Base-by-base conservation (phyloP, 78 protist genomes). In the Dictyostelium citrinum region DNA sequence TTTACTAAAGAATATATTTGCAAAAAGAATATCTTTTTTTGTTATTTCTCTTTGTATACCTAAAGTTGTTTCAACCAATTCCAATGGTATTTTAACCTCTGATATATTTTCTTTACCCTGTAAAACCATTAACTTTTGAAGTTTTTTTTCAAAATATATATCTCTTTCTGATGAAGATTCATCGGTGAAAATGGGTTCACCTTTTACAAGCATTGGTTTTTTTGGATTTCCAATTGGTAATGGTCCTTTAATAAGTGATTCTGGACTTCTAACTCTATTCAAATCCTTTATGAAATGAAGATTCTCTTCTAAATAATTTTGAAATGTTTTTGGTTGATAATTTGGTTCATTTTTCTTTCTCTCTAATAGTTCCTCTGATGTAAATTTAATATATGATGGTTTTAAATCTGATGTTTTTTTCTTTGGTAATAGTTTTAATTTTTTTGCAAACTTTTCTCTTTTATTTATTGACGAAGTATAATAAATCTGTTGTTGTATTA, bases 41-140 rank as follows among this genome's bases (percentile, higher is more conserved):
- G 35, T 64, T 29, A 12, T 6, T 33, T 64, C 41, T 8, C 22
- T 43, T 22, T 49, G 14, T 17, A 49, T 31, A 20, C 67, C 79
- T 8, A 67, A 6, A 0, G 84, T 10, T 31, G 24, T 2, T 31
- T 88, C 85, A 1, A 88, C 41, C 17, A 88, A 10, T n/a, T n/a
- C 60, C 1, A 10, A 2, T 2, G 93, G 93, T 10, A 88, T 88
- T 35, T 24, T 61, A 5, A 88, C 80, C 1, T 29, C 24, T 0
- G 93, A 79, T 12, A 78, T 46, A 33, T 88, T 64, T 0, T 41
- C 70, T 24, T 31, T 67, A 39, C 81, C 82, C 37, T 88, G 93
- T 35, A 46, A 64, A 5, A 68, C 10, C 93, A 88, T 88, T 39
- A 88, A 31, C 7, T 39, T 70, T 78, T 88, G 68, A 60, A 88